A percentile compares a stretch with the other conserved stretches of the same genome.
phyloP scores from a whole-genome alignment of 2,329 filamentous ascomycete species.

The Huntiella omanensis region DNA sequence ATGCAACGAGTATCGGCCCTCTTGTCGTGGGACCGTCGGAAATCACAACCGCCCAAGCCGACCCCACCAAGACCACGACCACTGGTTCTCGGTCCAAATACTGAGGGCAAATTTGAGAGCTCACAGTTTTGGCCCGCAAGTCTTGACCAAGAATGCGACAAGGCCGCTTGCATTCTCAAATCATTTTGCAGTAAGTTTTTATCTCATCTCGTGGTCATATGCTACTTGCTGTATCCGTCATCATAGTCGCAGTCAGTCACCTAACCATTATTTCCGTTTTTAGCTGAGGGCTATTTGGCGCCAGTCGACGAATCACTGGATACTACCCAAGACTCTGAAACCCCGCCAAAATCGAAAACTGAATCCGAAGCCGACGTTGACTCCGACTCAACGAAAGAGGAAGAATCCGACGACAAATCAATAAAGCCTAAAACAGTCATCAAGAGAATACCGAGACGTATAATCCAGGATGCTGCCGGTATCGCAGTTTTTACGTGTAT shows the following conservation, averaged over 20 bases:
- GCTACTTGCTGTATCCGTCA: not conserved
- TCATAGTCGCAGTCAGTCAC: not conserved
- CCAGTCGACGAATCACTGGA: slow-evolving; percentile 21
- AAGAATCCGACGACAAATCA: slow-evolving; percentile 16
- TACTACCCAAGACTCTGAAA: slow-evolving; percentile 14
- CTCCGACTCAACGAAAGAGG: not conserved
- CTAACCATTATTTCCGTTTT: slow-evolving; percentile 5
- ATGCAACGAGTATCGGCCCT: slow-evolving; percentile 13
- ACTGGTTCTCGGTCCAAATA: slow-evolving; percentile 5
- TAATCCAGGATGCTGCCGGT: slow-evolving; percentile 77
- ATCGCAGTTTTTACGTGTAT: slow-evolving; percentile 91
- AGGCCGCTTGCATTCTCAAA: slow-evolving; percentile 72
- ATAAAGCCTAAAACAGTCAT: slow-evolving; percentile 28
- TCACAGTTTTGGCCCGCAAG: slow-evolving; percentile 71
- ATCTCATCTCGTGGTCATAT: not conserved
- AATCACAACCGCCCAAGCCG: slow-evolving; percentile 11
- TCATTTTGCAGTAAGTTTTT: slow-evolving; percentile 62
- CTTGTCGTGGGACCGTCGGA: slow-evolving; percentile 13
- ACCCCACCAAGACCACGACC: slow-evolving; percentile 4
- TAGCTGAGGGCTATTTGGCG: slow-evolving; percentile 38
- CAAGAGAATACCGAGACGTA: slow-evolving; percentile 70
- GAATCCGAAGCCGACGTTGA: slow-evolving; percentile 20
- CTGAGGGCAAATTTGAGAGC: slow-evolving; percentile 12
- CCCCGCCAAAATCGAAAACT: slow-evolving; percentile 13
- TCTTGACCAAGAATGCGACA: slow-evolving; percentile 77